Conservation (phyloP, 169 alveolate genomes). For the Prorocentrum cordatum region DNA sequence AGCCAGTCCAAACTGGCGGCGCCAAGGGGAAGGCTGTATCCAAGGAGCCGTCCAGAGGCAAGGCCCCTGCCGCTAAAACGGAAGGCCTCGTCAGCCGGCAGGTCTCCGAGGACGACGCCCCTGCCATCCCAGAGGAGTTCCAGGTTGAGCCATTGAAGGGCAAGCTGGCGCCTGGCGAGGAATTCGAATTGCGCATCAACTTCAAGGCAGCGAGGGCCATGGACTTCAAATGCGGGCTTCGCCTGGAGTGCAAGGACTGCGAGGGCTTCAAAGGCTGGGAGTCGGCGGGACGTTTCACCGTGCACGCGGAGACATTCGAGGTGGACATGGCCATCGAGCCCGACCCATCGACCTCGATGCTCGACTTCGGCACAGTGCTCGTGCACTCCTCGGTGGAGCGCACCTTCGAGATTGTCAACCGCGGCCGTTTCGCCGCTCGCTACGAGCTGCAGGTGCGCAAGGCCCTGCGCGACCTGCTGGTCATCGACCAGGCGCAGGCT, state of each 20-base stretch:
- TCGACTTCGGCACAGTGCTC: conserved; percentile 41
- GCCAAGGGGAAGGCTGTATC: not conserved
- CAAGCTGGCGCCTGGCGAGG: conserved; percentile 21
- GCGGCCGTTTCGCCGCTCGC: conserved; percentile 32
- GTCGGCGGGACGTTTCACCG: conserved; percentile 14
- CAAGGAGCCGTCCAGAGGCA: not conserved
- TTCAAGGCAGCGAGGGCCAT: conserved; percentile 19
- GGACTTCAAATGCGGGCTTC: conserved; percentile 35
- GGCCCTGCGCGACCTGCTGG: conserved; percentile 23
- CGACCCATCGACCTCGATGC: conserved; percentile 4
- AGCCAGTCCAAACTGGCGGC: not conserved
- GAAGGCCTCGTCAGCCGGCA: not conserved
- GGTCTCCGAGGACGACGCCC: not conserved
- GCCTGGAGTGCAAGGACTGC: conserved; percentile 14
- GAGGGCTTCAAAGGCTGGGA: conserved; percentile 38
- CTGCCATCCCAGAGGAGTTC: conserved; percentile 6
- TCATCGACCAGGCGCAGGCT: conserved; percentile 46
- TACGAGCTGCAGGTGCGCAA: conserved; percentile 45
- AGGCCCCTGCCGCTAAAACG: not conserved
- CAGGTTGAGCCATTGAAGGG: conserved; percentile 30
- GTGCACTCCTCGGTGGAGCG: conserved; percentile 37
- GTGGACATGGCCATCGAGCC: conserved; percentile 52
- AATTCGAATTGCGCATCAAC: conserved; percentile 37
- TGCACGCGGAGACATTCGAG: conserved; percentile 54
- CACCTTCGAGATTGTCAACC: conserved; percentile 56